Percentiles rank a stretch among this genome's conserved stretches.
Evolutionary conservation across 306 rosid species (phyloP).

Genomic region (Carpinus viminea): DNA sequence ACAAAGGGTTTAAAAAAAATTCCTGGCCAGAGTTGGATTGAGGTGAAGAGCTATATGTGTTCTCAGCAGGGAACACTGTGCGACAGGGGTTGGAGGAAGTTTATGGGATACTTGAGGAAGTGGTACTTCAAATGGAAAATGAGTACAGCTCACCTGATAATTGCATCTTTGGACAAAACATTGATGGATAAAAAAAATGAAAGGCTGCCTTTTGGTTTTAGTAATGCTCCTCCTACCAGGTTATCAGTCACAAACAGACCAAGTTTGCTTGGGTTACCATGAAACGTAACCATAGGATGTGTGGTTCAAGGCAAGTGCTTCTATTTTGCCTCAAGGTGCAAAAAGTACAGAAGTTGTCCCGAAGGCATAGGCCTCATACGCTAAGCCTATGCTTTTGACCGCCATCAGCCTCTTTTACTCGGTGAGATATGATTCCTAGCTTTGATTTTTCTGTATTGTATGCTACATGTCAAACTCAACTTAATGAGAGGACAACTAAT

Average conservation of each 20-base stretch:
- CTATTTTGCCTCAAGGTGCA: not conserved
- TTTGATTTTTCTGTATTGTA: too few species aligned
- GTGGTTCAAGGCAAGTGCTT: not conserved
- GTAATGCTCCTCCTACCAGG: not conserved
- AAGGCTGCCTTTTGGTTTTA: not conserved
- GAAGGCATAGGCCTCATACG: too few species aligned
- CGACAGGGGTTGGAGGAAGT: conserved; percentile 46
- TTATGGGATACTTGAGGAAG: conserved; percentile 47
- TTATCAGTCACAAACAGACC: not conserved
- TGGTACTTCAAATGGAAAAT: conserved; percentile 63
- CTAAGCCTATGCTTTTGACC: not conserved
- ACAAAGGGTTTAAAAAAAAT: conserved; percentile 64
- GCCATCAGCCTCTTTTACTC: not conserved
- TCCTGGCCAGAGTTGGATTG: conserved; percentile 82
- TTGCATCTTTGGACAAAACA: conserved; percentile 23
- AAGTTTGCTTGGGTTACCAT: not conserved
- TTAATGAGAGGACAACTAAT: not conserved
- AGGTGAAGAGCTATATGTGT: conserved; percentile 61
- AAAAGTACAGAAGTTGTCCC: too few species aligned
- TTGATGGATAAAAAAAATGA: conserved; percentile 19
- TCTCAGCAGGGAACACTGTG: conserved; percentile 60
- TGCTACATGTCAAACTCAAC: not conserved
- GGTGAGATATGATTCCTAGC: not conserved
- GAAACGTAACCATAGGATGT: not conserved
- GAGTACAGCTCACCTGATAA: conserved; percentile 27